Conservation (phyloP, 228 moss, liverwort and hornwort genomes). For the Sphagnum magellanicum region DNA sequence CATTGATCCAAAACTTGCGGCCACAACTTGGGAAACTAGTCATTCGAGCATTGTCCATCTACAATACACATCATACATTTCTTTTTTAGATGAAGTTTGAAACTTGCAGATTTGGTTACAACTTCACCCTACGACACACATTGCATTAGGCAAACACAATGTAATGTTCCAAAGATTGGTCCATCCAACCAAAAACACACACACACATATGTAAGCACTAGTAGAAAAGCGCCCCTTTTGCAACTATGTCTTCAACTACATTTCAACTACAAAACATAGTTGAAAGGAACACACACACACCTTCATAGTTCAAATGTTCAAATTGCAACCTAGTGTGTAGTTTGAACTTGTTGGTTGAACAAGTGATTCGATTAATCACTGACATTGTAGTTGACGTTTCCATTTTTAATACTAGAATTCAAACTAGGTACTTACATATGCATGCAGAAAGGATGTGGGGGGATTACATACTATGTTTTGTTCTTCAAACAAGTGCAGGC, state of each 20-base stretch:
- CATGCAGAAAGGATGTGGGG: too few species aligned
- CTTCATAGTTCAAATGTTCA: too few species aligned
- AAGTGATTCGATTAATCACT: too few species aligned
- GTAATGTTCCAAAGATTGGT: not conserved
- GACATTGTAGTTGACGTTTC: too few species aligned
- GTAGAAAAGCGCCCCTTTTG: not conserved
- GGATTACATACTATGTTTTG: too few species aligned
- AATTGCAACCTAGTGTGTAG: too few species aligned
- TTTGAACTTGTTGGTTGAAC: too few species aligned
- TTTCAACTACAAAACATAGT: too few species aligned
- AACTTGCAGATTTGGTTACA: not conserved
- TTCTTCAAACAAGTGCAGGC: too few species aligned
- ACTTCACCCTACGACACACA: not conserved
- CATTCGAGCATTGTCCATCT: conserved; percentile 34
- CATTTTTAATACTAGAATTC: too few species aligned
- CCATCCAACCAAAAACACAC: not conserved
- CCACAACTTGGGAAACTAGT: conserved; percentile 38
- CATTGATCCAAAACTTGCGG: conserved; percentile 45
- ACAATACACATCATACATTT: not conserved
- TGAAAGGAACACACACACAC: too few species aligned
- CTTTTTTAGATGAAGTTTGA: not conserved
- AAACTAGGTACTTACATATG: too few species aligned
- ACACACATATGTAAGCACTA: not conserved
- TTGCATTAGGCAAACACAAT: not conserved
- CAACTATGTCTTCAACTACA: not conserved